Conservation (phyloP, 768 basidiomycete genomes). For the Suillus decipiens region DNA sequence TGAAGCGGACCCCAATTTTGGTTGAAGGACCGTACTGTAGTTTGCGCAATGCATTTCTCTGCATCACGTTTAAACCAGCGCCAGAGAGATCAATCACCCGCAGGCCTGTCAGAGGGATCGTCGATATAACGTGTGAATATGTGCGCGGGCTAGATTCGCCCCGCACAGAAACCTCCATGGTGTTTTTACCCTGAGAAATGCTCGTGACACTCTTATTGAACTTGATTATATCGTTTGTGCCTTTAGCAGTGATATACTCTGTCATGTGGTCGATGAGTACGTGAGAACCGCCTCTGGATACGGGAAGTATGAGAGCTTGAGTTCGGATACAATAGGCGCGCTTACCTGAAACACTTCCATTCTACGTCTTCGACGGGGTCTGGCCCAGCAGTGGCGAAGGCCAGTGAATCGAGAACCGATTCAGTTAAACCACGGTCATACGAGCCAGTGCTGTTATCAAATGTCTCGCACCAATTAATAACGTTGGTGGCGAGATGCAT, state of each 20-base stretch:
- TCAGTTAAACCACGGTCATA: constrained; percentile 39
- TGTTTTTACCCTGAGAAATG: constrained; percentile 2
- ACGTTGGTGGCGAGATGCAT: background rate
- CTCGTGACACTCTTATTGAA: constrained; percentile 22
- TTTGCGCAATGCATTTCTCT: too few species aligned
- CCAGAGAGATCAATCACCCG: too few species aligned
- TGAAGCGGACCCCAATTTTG: constrained; percentile 48
- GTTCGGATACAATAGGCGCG: background rate
- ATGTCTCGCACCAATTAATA: constrained; percentile 26
- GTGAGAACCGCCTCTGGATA: constrained; percentile 25
- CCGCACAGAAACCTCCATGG: constrained; percentile 12
- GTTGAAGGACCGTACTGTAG: constrained; percentile 24
- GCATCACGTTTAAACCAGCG: too few species aligned
- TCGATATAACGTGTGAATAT: constrained; percentile 41
- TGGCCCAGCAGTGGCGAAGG: constrained; percentile 17
- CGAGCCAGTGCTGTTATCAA: constrained; percentile 31
- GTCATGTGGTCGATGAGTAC: constrained; percentile 26
- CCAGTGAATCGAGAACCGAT: constrained; percentile 33
- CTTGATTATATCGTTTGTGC: too few species aligned
- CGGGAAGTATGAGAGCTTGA: background rate
- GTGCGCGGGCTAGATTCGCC: constrained; percentile 11
- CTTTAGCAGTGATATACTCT: constrained; percentile 12
- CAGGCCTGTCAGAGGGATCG: background rate
- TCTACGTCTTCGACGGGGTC: constrained; percentile 11
- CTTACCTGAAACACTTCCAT: constrained; percentile 34